These are phyloP conservation scores for Globisporangium abappressorium DNA, from an alignment of 352 stramenopile genomes.

Conservation along the genomic window DNA sequence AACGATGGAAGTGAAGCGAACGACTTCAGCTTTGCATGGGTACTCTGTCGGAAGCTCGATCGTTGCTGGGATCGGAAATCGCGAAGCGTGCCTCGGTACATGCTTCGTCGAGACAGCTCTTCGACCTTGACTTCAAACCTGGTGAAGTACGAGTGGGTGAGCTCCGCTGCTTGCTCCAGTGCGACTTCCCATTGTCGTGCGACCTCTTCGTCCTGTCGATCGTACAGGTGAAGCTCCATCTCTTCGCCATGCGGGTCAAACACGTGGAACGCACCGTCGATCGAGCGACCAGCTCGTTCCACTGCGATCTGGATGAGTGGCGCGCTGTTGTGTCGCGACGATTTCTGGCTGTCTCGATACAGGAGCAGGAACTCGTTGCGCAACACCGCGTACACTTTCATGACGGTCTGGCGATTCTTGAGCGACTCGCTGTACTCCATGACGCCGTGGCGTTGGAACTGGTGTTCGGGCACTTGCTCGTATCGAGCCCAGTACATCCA, in stretches of 20 bases:
- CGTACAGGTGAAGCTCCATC: conserved; percentile 44
- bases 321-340: conserved; percentile 14
- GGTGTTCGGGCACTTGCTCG: conserved; percentile 10
- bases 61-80: conserved; percentile 36
- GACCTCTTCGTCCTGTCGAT: conserved; percentile 32
- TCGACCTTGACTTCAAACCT: conserved; percentile 62
- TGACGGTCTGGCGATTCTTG: conserved; percentile 25
- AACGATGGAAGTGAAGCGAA: conserved; percentile 28
- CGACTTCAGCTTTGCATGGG: conserved; percentile 25
- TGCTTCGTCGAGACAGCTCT: conserved; percentile 52
- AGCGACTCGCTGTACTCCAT: not conserved
- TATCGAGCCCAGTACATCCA: conserved; percentile 47
- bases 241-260: conserved; percentile 33
- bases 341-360: conserved; percentile 30
- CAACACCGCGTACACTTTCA: conserved; percentile 41
- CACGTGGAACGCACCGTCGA: conserved; percentile 31
- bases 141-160: conserved; percentile 62
- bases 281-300: conserved; percentile 15
- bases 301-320: conserved; percentile 47
- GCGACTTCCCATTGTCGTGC: conserved; percentile 38
- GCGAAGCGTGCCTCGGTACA: conserved; percentile 60
- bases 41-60: conserved; percentile 28
- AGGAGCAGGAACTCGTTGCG: conserved; percentile 43
- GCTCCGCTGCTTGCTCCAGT: conserved; percentile 51
- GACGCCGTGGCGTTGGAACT: not conserved